Evolutionary conservation across 768 basidiomycete species (phyloP), one percentile per base, ranked within the genome.

Genomic region (Naganishia friedmannii): DNA sequence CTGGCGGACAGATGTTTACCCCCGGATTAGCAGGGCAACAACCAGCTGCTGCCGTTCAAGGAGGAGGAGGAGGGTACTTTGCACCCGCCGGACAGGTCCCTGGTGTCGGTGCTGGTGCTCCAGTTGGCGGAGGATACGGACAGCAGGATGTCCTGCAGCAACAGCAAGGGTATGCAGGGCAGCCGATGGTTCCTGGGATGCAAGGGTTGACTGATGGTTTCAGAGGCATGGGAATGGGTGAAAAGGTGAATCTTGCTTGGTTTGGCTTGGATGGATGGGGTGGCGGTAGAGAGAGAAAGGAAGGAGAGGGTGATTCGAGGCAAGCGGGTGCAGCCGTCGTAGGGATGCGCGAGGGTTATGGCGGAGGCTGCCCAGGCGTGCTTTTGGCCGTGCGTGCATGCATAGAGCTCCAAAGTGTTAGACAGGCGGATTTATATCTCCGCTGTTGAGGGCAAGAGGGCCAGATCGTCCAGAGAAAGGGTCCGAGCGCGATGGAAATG

Each of bases 171-270:
- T 60, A 32, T 45, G 69, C 28, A 37, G 69, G 28, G 53, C 53
- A 69, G 56, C 37, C 31, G 54, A 58, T 29, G n/a, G 69, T 71
- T 26, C 10, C 31, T 3, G 70, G 54, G 0, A 75, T 78, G 19
- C 77, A 74, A 31, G 85, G 86, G 46, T 83, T 97, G 74, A 83
- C 90, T 2, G 88, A 89, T 74, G 93, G 96, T 81, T 96, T 98
- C 77, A 84, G 88, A 32, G 87, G 90, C 82, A 94, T 97, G 94
- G 88, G 89, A 55, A 82, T 97, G 78, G 82, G 77, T 26, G 86
- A 84, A 8, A 77, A 73, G 57, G 73, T 71, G 32, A 67, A 45
- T 65, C 45, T 28, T 23, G 34, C 34, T 42, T 2, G 9, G 15
- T 15, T 42, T 42, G 9, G 42, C 42, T 42, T 42, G 42, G 15